A percentile compares a stretch with the other conserved stretches of the same genome.
Evolutionary conservation across 2,329 filamentous ascomycete genomes (phyloP).

Genomic region (Falciphora oryzae): DNA sequence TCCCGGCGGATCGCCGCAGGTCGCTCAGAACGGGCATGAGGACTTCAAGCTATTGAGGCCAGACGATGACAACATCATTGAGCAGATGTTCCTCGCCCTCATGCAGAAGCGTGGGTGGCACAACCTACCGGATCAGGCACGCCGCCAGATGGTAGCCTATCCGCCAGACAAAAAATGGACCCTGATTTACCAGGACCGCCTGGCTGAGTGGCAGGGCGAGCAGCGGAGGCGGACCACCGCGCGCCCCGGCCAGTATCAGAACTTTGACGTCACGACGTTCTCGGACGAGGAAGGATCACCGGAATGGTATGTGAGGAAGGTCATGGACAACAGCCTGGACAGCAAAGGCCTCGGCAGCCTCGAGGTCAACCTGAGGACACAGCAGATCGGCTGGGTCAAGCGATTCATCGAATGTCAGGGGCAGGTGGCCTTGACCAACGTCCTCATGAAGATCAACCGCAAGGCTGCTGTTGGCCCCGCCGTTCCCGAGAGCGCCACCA

Average conservation of each 20-base stretch:
- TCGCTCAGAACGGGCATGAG: slow-evolving; percentile 32
- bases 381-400: slow-evolving; percentile 97
- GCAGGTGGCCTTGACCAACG: slow-evolving; percentile 90
- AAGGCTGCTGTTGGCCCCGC: slow-evolving; percentile 70
- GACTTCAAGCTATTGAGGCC: slow-evolving; percentile 64
- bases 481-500: slow-evolving; percentile 47
- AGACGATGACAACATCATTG: slow-evolving; percentile 74
- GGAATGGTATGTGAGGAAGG: slow-evolving; percentile 95
- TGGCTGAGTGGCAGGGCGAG: slow-evolving; percentile 91
- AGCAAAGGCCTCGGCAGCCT: slow-evolving; percentile 87
- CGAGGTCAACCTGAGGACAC: slow-evolving; percentile 89
- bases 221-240: slow-evolving; percentile 78
- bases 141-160: slow-evolving; percentile 93
- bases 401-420: slow-evolving; percentile 96
- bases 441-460: slow-evolving; percentile 89
- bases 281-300: slow-evolving; percentile 94
- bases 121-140: slow-evolving; percentile 89
- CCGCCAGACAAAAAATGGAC: slow-evolving; percentile 96
- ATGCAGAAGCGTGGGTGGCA: slow-evolving; percentile 99
- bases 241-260: slow-evolving; percentile 64
- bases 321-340: slow-evolving; percentile 93
- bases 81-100: slow-evolving; percentile 84
- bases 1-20: slow-evolving; percentile 30
- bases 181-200: slow-evolving; percentile 86
- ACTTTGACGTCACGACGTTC: slow-evolving; percentile 64